These are phyloP conservation scores for Fusarium sp. DNA, from an alignment of 2,329 filamentous ascomycete species.

Conservation along the genomic window DNA sequence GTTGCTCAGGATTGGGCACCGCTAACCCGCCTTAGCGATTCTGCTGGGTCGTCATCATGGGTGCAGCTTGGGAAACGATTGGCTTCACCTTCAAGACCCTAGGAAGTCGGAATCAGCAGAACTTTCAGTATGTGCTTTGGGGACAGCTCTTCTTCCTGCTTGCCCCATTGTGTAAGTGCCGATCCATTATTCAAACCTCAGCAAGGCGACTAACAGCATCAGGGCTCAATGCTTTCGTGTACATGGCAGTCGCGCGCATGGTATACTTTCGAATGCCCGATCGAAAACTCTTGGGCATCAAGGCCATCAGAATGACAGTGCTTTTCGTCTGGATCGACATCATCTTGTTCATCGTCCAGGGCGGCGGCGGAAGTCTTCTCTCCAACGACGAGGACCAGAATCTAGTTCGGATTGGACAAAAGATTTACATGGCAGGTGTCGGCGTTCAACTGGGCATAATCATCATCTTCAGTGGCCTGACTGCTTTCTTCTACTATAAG, in stretches of 20 bases:
- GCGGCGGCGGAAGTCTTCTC: slow-evolving; percentile 53
- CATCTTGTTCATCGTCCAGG: slow-evolving; percentile 61
- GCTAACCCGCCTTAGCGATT: slow-evolving; percentile 40
- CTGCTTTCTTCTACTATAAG: slow-evolving; percentile 50
- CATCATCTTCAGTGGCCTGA: slow-evolving; percentile 52
- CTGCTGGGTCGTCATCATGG: slow-evolving; percentile 57
- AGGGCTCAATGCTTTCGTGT: slow-evolving; percentile 59
- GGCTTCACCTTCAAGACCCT: slow-evolving; percentile 53
- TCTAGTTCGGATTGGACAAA: slow-evolving; percentile 50
- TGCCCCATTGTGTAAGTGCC: slow-evolving; percentile 53
- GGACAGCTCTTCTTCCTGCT: slow-evolving; percentile 55
- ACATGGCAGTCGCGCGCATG: slow-evolving; percentile 58
- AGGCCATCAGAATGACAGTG: slow-evolving; percentile 54
- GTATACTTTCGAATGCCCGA: slow-evolving; percentile 54
- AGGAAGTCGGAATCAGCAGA: slow-evolving; percentile 54
- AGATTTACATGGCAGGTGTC: slow-evolving; percentile 55
- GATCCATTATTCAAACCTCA: no score
- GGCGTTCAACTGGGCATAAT: slow-evolving; percentile 54
- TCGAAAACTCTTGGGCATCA: slow-evolving; percentile 51
- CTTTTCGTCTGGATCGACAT: slow-evolving; percentile 62
- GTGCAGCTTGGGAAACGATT: slow-evolving; percentile 52
- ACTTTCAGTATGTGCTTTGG: slow-evolving; percentile 45
- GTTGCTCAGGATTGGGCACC: neutral
- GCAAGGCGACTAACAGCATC: neutral
- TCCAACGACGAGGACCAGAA: slow-evolving; percentile 43